Evolutionary conservation across 169 alveolate species (phyloP).

Genomic region (Babesia caballi): DNA sequence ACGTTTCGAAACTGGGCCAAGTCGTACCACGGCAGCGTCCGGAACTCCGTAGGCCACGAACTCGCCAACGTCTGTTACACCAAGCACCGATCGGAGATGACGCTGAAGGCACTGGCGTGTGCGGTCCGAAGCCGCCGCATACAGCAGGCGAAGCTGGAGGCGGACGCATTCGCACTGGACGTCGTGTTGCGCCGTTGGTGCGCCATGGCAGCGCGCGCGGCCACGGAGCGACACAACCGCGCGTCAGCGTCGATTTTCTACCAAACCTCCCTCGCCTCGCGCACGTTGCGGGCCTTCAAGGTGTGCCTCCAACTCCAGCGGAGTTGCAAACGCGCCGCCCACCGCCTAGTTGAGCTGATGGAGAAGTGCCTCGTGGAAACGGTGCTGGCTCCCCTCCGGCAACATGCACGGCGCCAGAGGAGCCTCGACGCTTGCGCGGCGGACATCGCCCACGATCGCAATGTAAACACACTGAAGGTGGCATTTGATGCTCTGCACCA

Average conservation of each 20-base stretch:
- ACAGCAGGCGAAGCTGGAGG: neutral
- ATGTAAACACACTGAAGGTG: neutral
- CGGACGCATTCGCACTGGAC: slow-evolving; percentile 5
- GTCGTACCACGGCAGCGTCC: slow-evolving; percentile 29
- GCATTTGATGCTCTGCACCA: neutral
- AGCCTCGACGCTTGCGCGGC: neutral
- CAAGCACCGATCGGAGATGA: neutral
- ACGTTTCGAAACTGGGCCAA: slow-evolving; percentile 19
- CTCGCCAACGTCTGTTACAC: slow-evolving; percentile 17
- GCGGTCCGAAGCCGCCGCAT: slow-evolving; percentile 1
- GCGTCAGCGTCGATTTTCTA: slow-evolving; percentile 9
- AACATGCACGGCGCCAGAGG: neutral
- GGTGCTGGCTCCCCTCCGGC: slow-evolving; percentile 2
- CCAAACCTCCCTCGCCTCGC: slow-evolving; percentile 20
- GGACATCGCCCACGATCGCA: neutral
- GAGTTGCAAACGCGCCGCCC: neutral
- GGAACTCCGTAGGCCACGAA: slow-evolving; percentile 2
- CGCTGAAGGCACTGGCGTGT: slow-evolving; percentile 5
- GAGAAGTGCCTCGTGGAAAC: neutral
- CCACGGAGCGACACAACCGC: neutral
- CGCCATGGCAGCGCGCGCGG: slow-evolving; percentile 5
- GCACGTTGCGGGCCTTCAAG: slow-evolving; percentile 14
- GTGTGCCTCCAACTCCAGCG: neutral
- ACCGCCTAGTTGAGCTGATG: slow-evolving; percentile 6
- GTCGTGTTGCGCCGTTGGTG: slow-evolving; percentile 8